Base-by-base conservation (phyloP, 441 rosid genomes). In the Gossypium gossypioides region DNA sequence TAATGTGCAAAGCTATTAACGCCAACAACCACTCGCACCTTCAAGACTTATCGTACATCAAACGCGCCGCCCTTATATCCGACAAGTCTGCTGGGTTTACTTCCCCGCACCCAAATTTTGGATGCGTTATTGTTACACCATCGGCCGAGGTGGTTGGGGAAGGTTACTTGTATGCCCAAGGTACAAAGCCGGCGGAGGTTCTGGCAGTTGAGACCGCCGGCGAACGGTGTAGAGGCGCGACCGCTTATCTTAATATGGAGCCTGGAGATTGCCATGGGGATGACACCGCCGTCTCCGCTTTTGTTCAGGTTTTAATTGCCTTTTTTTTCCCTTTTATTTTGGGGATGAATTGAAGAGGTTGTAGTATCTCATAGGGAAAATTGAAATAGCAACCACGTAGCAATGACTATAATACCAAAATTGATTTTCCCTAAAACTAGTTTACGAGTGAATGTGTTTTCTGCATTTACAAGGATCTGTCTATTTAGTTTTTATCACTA, bases 201-300 rank as follows among this genome's bases (percentile, higher is more conserved):
- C 80, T 68, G 62, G 98, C 97, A 1, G 87, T 85, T 44, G 95
- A 90, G 81, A 86, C 89, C 4, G 91, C 90, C 13, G 86, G 87
- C 2, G 84, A 72, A 67, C 73, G 42, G 62, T 84, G 86, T 48
- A 80, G 78, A 76, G 92, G 89, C 73, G 86, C 89, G 19, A 88
- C 89, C 0, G 96, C 96, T 66, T 94, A 86, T 81, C 77, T 94
- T 32, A 94, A 90, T 73, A 74, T 90, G 91, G 96, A 94, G 83
- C 91, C 96, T 42, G 98, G 95, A n/a, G 96, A 94, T 72, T 94
- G 96, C 82, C 89, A 90, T 73, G 96, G 94, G 29, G 98, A 91
- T 72, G 79, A 82, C 73, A 69, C 89, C 57, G 93, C 97, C 13
- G 86, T 89, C 70, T 94, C 96, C 69, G 88, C 96, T 81, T 88